Base-by-base conservation (phyloP, 768 basidiomycete genomes). In the Mycena floridula region DNA sequence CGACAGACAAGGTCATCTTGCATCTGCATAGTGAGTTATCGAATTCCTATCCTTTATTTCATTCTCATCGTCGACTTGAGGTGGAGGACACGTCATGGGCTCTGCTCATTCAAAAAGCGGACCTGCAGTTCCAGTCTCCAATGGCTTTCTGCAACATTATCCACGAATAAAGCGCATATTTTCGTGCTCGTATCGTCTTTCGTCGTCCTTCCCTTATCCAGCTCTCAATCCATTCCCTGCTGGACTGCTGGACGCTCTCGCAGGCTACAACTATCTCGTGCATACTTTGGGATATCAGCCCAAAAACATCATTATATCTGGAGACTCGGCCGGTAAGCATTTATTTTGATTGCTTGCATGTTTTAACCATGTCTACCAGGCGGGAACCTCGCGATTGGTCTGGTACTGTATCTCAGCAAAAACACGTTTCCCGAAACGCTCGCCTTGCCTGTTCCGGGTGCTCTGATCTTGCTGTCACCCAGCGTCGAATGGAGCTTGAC, bases 211-310 rank as follows among this genome's bases (percentile, higher is more conserved):
- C 40, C 70, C 77, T 22, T 63, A 63, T 53, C 49, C 57, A 23
- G 59, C 66, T 9, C 61, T 61, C 4, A 68, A 81, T 48, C 74
- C 85, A 7, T 91, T 90, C 67, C 89, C 89, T 0, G 69, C 82
- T 0, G 84, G 84, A 18, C 67, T 92, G 1, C 63, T 91, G 12
- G 88, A 92, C 55, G 80, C 78, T 3, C 62, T 90, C 7, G 76
- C 83, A 2, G 87, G 82, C 6, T 92, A 89, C 59, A 63, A 72
- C 38, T 82, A 89, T 58, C 79, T 89, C 16, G 68, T 84, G 27
- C 65, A 73, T 41, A 62, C 54, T 7, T 63, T 82, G 22, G 76
- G 78, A 0, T 81, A 86, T 56, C 50, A 66, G 2, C 75, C 85
- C 0, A 59, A 64, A 15, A 64, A 85, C 52, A 81, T 91, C 54